Evolutionary conservation across 2,329 filamentous ascomycete genomes (phyloP).

Genomic region (Amphichorda felina): DNA sequence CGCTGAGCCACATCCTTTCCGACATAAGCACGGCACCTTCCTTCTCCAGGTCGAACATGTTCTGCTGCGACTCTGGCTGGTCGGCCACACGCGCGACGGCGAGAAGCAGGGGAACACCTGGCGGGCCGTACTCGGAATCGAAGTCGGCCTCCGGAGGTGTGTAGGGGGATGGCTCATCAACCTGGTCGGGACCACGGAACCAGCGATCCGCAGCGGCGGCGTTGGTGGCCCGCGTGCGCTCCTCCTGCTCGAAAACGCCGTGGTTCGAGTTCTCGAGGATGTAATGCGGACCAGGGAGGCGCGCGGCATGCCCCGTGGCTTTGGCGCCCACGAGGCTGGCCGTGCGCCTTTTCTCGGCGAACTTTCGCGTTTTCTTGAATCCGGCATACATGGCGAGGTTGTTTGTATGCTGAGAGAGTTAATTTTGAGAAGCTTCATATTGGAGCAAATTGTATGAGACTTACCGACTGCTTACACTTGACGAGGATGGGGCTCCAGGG

Average conservation of each 20-base stretch:
- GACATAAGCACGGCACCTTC: background rate
- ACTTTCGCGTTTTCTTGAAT: slow-evolving; percentile 16
- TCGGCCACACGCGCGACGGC: slow-evolving; percentile 1
- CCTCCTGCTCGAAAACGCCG: slow-evolving; percentile 9
- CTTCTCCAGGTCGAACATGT: background rate
- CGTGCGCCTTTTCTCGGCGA: slow-evolving; percentile 10
- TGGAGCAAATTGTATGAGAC: too few species aligned
- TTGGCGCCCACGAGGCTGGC: slow-evolving; percentile 5
- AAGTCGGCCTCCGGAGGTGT: slow-evolving; percentile 1
- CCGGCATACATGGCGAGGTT: slow-evolving; percentile 16
- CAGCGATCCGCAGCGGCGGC: slow-evolving; percentile 11
- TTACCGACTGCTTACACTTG: slow-evolving; percentile 15
- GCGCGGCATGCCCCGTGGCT: slow-evolving; percentile 6
- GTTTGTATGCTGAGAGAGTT: slow-evolving; percentile 12
- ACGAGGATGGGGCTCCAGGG: slow-evolving; percentile 17
- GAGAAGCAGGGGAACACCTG: slow-evolving; percentile 3
- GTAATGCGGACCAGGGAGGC: slow-evolving; percentile 12
- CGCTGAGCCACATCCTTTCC: slow-evolving; percentile 2
- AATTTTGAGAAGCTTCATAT: slow-evolving; percentile 1
- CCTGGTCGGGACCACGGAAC: slow-evolving; percentile 5
- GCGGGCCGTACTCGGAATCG: slow-evolving; percentile 4
- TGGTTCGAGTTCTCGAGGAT: slow-evolving; percentile 13
- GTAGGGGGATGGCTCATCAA: background rate
- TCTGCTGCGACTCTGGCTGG: background rate
- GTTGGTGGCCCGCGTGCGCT: slow-evolving; percentile 7